Base-by-base conservation (phyloP, 1,284 basidiomycete species). In the Ceraceosorus bombacis region DNA sequence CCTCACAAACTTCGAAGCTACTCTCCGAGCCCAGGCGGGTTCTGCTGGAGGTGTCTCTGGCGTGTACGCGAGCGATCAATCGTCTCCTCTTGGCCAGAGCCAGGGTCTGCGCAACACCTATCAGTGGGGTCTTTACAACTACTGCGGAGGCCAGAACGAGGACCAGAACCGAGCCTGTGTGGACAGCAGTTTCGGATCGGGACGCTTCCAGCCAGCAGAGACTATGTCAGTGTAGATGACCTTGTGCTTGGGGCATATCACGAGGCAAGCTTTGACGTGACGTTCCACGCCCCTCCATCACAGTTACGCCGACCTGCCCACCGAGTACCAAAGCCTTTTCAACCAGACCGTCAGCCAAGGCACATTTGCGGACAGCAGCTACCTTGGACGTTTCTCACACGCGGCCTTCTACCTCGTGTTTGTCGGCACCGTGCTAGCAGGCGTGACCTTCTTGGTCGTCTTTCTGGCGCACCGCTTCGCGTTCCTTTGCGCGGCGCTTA, bases 371-470 rank as follows among this genome's bases (percentile, higher is more conserved):
- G 56, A 72, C 60, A 60, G 51, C 5, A 49, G 55, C 9, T 72
- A 71, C 61, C 67, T 74, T 36, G 64, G 60, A 37, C 57, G 60
- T 50, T 72, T 61, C 64, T 64, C 67, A 6, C 59, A 66, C 41
- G 68, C 70, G 7, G 74, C 68, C 41, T 67, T 70, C 65, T 73
- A 69, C 61, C 57, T 77, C 49, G 64, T 72, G 49, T 73, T 77
- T 48, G 60, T 76, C 58, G 74, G 73, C 8, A 76, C 74, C 17
- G 67, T 72, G 57, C 51, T 76, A 8, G 62, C 68, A 6, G 61
- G 72, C n/a, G 38, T 73, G 40, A 61, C 72, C 36, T 77, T 73
- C 63, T 51, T 77, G 41, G 53, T 66, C 12, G 70, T 69, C 2
- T 60, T 73, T 52, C 58, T 73, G 27, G 62, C 62, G 10, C 66